Percentiles rank a stretch among this genome's conserved stretches.
phyloP scores from a whole-genome alignment of 2,329 filamentous ascomycete genomes.

The Scolecobasidium constrictum region DNA sequence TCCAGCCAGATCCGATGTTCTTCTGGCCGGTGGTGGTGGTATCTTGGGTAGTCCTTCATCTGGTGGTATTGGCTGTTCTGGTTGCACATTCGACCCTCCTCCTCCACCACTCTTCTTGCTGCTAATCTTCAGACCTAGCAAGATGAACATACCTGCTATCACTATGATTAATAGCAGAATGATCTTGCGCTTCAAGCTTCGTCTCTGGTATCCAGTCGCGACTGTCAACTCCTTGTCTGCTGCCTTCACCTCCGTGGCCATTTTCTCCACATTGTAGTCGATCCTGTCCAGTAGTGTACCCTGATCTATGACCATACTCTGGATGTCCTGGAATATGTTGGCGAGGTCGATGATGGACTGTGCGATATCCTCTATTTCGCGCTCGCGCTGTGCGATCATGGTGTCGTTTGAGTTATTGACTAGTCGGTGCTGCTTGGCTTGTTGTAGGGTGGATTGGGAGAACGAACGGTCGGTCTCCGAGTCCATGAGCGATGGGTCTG shows the following conservation, averaged over 20 bases:
- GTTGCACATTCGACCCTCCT: background rate
- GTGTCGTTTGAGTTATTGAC: conserved; percentile 63
- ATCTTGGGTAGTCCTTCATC: background rate
- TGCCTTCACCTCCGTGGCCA: conserved; percentile 85
- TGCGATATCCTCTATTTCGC: conserved; percentile 95
- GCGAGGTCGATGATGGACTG: conserved; percentile 96
- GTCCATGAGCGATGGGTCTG: conserved; percentile 80
- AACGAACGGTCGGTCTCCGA: conserved; percentile 89
- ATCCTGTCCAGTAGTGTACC: conserved; percentile 41
- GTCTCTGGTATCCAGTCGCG: conserved; percentile 78
- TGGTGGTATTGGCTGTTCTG: background rate
- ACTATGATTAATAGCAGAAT: conserved; percentile 80
- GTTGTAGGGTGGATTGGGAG: conserved; percentile 78
- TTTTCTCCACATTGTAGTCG: conserved; percentile 86
- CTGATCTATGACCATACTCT: conserved; percentile 65
- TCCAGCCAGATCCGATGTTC: background rate
- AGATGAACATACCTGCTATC: conserved; percentile 76
- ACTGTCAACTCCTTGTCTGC: conserved; percentile 88
- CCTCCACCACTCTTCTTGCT: conserved; percentile 28
- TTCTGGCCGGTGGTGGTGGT: background rate
- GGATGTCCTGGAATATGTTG: conserved; percentile 92
- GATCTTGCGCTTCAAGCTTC: conserved; percentile 81
- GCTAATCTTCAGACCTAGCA: conserved; percentile 70
- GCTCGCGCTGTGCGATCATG: conserved; percentile 81
- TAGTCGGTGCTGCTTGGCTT: conserved; percentile 53